Base-by-base conservation (phyloP, 768 basidiomycete species). In the Tulasnella sp. region DNA sequence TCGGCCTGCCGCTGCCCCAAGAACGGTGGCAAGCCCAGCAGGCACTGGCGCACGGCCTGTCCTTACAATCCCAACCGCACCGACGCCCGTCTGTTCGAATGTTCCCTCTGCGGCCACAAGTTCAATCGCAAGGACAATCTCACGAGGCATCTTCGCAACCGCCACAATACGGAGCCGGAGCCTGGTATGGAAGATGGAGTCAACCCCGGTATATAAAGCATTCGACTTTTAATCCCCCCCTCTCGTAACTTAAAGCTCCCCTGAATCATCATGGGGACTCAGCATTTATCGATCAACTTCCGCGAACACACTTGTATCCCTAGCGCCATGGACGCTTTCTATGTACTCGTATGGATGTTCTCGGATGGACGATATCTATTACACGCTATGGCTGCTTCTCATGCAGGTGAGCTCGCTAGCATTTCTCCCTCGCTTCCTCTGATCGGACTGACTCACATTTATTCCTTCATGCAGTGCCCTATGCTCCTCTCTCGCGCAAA, bases 41-140 rank as follows among this genome's bases (percentile, higher is more conserved):
- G 52, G 32, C 52, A 59, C 52, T 59, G 52, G 52, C 3, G 52
- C 22, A 72, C 32, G 62, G 42, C 64, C 35, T 65, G 64, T 34
- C 64, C 64, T 1, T 65, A 36, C 34, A 65, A 65, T 29, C 64
- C 64, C 26, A 65, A 65, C 35, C 64, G 64, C 5, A 40, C 34
- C 1, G 39, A 59, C 22, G 52, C 52, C 3, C 52, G 52, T 2
- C 26, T 26, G 5, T 65, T 65, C 39, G 39, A 36, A n/a, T 65
- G 64, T 34, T 22, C 2, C 34, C 32, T 40, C 17, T 65, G 64
- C 14, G 39, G 39, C 9, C 35, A 36, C 26, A 65, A 36, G 64
- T 65, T 65, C 64, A 65, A 36, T 65, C 34, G 64, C 34, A 65
- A 65, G 64, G 64, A 65, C 39, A 65, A 65, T 22, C 32, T 65